Evolutionary conservation across 768 basidiomycete species (phyloP).

Genomic region (Pleurotus pulmonarius): DNA sequence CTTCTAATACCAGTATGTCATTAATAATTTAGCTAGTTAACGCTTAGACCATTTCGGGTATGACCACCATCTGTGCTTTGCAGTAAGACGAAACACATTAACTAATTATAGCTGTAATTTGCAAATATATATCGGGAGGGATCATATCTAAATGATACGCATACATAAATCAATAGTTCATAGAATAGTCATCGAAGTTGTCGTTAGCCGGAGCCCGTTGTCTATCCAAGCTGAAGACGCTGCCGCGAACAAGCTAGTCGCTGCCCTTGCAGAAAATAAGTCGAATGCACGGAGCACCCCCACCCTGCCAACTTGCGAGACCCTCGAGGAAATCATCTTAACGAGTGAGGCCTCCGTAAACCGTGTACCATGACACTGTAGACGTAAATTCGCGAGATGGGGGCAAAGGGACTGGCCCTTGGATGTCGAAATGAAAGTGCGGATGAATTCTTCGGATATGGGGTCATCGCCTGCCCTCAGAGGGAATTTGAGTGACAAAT

Average conservation of each 20-base stretch:
- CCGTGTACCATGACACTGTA: conserved; percentile 1
- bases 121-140: too few relatives aligned
- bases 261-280: neutral
- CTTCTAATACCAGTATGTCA: too few relatives aligned
- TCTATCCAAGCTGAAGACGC: neutral
- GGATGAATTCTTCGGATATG: conserved; percentile 3
- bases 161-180: too few relatives aligned
- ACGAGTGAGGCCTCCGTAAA: neutral
- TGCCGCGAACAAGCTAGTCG: neutral
- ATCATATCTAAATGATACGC: too few relatives aligned
- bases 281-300: neutral
- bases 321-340: neutral
- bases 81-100: too few relatives aligned
- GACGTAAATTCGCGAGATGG: neutral
- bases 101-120: too few relatives aligned
- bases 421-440: neutral
- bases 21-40: too few relatives aligned
- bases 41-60: too few relatives aligned
- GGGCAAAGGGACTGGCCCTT: neutral
- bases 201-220: too few relatives aligned
- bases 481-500: neutral
- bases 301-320: neutral
- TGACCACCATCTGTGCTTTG: too few relatives aligned
- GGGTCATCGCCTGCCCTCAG: neutral
- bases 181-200: too few relatives aligned